These are phyloP conservation scores for Aspergillus wentii DNA, from an alignment of 495 filamentous ascomycete genomes.

Conservation along the genomic window DNA sequence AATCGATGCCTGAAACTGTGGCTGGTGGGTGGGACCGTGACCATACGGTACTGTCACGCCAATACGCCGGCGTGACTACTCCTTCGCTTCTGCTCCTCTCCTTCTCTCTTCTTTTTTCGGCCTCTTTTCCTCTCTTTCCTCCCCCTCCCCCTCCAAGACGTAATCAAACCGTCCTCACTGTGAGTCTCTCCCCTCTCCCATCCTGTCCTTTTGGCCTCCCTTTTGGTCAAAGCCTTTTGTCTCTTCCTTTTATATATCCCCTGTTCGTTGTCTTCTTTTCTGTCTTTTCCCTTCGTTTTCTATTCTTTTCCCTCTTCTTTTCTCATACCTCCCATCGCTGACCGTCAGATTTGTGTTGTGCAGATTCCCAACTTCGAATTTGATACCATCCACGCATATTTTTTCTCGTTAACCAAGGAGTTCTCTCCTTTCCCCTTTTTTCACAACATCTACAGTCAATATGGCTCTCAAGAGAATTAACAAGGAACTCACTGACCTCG, in stretches of 20 bases:
- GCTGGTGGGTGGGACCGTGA: not conserved
- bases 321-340: slow-evolving; percentile 7
- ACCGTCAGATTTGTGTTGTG: slow-evolving; percentile 7
- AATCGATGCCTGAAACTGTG: not conserved
- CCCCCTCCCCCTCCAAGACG: no score
- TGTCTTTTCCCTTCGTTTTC: slow-evolving; percentile 13
- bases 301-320: slow-evolving; percentile 6
- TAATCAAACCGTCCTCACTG: no score
- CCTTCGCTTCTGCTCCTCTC: no score
- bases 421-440: slow-evolving; percentile 6
- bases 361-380: slow-evolving; percentile 14
- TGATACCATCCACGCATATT: slow-evolving; percentile 1
- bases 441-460: slow-evolving; percentile 35
- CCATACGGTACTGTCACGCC: not conserved
- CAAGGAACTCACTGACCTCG: slow-evolving; percentile 99
- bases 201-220: slow-evolving; percentile 8
- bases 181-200: slow-evolving; percentile 9
- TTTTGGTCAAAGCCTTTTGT: slow-evolving; percentile 14
- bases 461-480: slow-evolving; percentile 99
- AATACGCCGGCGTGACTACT: no score
- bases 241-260: slow-evolving; percentile 11
- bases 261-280: slow-evolving; percentile 10
- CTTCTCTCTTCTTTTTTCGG: no score
- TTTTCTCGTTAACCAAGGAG: slow-evolving; percentile 1
- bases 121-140: slow-evolving; percentile 5